Evolutionary conservation across 352 stramenopile species (phyloP).

Genomic region (Globisporangium polare): DNA sequence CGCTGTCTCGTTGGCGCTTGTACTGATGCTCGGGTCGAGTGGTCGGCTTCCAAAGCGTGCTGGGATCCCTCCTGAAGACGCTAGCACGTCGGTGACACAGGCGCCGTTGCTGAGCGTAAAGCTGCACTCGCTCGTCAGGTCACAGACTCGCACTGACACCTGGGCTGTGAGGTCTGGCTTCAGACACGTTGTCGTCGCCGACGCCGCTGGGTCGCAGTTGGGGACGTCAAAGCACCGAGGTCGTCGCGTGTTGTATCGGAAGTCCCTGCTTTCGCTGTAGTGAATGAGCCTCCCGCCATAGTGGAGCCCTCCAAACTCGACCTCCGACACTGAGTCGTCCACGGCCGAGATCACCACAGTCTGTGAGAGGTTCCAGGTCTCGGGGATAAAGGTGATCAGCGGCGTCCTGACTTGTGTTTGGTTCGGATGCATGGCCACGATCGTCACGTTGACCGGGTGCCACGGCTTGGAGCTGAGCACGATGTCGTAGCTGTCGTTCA

Average conservation of each 20-base stretch:
- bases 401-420: conserved; percentile 34
- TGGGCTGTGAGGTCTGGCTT: conserved; percentile 4
- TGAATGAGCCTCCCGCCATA: conserved; percentile 50
- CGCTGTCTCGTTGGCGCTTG: not conserved
- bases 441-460: conserved; percentile 44
- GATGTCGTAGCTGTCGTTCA: conserved; percentile 51
- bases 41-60: conserved; percentile 31
- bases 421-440: conserved; percentile 36
- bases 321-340: conserved; percentile 55
- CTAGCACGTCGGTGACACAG: conserved; percentile 27
- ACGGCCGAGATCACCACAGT: conserved; percentile 40
- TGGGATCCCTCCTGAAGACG: conserved; percentile 9
- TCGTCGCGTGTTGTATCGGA: conserved; percentile 55
- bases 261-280: conserved; percentile 51
- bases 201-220: conserved; percentile 37
- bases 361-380: conserved; percentile 50
- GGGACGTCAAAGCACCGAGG: conserved; percentile 59
- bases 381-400: conserved; percentile 34
- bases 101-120: conserved; percentile 49
- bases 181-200: conserved; percentile 27
- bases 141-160: conserved; percentile 41
- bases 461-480: conserved; percentile 54
- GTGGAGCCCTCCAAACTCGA: conserved; percentile 59
- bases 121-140: conserved; percentile 35
- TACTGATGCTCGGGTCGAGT: conserved; percentile 24